Evolutionary conservation across 441 rosid species (phyloP), one percentile per base, ranked within the genome.

Genomic region (Mallotus japonicus): DNA sequence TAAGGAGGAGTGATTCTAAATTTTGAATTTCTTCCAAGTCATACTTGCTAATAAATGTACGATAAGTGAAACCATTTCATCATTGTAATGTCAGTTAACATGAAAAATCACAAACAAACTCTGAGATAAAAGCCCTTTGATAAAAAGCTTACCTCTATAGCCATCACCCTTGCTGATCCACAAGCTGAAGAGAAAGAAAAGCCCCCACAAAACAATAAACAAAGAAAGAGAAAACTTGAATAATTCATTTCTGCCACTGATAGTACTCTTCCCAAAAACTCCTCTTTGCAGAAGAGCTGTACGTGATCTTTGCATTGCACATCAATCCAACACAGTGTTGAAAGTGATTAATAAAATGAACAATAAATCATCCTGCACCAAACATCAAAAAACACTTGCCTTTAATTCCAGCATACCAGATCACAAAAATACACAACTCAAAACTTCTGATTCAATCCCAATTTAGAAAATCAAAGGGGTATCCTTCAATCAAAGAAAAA

Each of bases 291-390:
- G 94, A 92, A 90, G 89, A 90, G 92, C 91, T 87, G 77, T 86
- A 77, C 92, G 87, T 74, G 97, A 90, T 82, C 92, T 92, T 89
- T 87, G 97, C 99, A 94, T 94, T 69, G 85, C 85, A 89, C 96
- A 94, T 92, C 87, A 76, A 79, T 76, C 79, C 79, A n/a, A n/a
- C 17, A 6, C 72, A 42, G 13, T 46, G 20, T 20, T 9, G 9
- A 3, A 40, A 62, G 20, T 34, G 4, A 28, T 42, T 34, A 44
- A 62, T 5, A 0, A 14, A 14, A 42, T 5, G 4, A 15, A 73
- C 24, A 51, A 54, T 0, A 10, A 22, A 44, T 24, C 50, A 42
- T 22, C 78, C 74, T 74, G 9, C 74, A 62, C 4, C 37, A 66
- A 56, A 57, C 17, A 73, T 28, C 76, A 73, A 37, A 57, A 65